A percentile compares a stretch with the other conserved stretches of the same genome.
phyloP scores from a whole-genome alignment of 2,329 filamentous ascomycete genomes.

The Thermoascus crustaceus region DNA sequence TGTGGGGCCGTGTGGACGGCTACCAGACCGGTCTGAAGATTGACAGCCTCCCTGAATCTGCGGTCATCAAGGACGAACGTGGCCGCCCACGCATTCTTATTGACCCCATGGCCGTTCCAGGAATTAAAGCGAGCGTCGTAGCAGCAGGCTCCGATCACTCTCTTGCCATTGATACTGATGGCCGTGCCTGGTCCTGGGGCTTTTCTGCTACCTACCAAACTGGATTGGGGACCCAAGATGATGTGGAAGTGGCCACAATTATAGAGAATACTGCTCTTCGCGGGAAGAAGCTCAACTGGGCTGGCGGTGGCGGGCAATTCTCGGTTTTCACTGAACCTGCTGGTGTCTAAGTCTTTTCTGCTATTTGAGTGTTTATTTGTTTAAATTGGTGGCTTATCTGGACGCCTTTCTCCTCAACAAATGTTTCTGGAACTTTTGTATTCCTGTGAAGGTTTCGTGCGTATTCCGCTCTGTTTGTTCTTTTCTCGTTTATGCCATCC shows the following conservation, averaged over 20 bases:
- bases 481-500: too few species aligned
- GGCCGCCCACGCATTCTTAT: conserved; percentile 64
- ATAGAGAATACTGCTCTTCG: conserved; percentile 80
- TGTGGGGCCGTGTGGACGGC: conserved; percentile 55
- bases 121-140: conserved; percentile 48
- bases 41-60: conserved; percentile 44
- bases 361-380: background rate
- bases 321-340: conserved; percentile 33
- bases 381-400: too few species aligned
- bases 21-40: conserved; percentile 54
- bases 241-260: conserved; percentile 65
- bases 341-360: conserved; percentile 9
- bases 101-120: conserved; percentile 54
- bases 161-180: conserved; percentile 60
- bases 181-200: conserved; percentile 69
- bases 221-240: conserved; percentile 68
- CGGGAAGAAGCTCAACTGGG: conserved; percentile 64
- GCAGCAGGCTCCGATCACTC: conserved; percentile 64
- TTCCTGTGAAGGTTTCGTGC: too few species aligned
- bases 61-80: conserved; percentile 56
- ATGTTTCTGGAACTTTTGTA: too few species aligned
- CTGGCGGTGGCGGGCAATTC: conserved; percentile 82
- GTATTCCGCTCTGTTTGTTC: background rate
- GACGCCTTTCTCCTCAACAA: too few species aligned
- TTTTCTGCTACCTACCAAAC: conserved; percentile 76